phyloP scores from a whole-genome alignment of 208 protist genomes.

The Acanthamoeba castellanii region DNA sequence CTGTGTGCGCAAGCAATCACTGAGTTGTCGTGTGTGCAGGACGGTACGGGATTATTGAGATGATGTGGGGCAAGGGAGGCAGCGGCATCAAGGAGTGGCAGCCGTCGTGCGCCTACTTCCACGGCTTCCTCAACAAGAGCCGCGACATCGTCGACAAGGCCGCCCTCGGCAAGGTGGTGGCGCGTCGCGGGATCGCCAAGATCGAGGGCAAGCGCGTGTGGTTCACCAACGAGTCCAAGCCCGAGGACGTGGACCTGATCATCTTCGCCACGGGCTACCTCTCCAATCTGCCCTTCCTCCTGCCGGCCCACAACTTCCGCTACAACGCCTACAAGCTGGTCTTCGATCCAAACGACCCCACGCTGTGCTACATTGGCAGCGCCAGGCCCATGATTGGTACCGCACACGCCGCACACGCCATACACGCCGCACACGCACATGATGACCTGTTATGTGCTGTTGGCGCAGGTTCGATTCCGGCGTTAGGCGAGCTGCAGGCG shows the following conservation, averaged over 20 bases:
- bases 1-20: background rate
- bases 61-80: constrained; percentile 74
- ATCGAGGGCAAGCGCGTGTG: constrained; percentile 53
- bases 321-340: constrained; percentile 73
- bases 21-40: background rate
- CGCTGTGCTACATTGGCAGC: constrained; percentile 56
- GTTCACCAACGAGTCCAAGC: constrained; percentile 42
- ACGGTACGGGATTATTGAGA: constrained; percentile 34
- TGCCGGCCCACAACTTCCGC: background rate
- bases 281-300: constrained; percentile 61
- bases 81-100: constrained; percentile 72
- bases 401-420: too few species aligned
- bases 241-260: constrained; percentile 66
- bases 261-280: constrained; percentile 74
- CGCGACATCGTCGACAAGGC: constrained; percentile 61
- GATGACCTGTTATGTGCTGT: too few species aligned
- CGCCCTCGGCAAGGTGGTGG: constrained; percentile 56
- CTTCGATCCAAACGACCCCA: constrained; percentile 65
- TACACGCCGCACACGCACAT: too few species aligned
- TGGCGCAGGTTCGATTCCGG: constrained; percentile 48
- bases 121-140: constrained; percentile 75
- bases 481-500: constrained; percentile 62
- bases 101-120: constrained; percentile 68
- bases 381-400: constrained; percentile 60
- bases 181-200: background rate